phyloP scores from a whole-genome alignment of 106 monocot species.

The Chionographis japonica region DNA sequence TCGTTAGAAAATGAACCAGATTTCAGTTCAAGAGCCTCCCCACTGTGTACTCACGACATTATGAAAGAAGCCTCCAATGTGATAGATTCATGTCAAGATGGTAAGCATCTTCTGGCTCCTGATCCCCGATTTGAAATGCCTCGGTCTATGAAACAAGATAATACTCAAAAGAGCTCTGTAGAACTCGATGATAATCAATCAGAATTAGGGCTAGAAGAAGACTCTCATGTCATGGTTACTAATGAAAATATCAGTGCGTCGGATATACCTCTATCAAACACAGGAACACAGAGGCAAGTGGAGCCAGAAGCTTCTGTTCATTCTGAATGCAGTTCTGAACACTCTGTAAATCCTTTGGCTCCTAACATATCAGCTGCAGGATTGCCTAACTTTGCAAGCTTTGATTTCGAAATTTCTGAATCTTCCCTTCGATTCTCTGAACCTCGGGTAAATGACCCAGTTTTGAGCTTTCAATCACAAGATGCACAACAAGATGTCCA shows the following conservation, averaged over 20 bases:
- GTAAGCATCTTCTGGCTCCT: conserved; percentile 10
- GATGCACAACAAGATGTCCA: conserved; percentile 9
- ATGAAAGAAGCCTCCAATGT: conserved; percentile 9
- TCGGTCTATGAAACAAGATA: conserved; percentile 4
- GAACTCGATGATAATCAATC: conserved; percentile 6
- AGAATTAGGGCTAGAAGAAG: conserved; percentile 12
- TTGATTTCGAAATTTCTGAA: background rate
- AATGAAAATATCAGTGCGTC: conserved; percentile 5
- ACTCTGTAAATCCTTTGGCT: conserved; percentile 1
- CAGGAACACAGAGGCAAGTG: background rate
- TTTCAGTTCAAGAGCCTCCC: conserved; percentile 6
- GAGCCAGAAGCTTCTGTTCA: conserved; percentile 6
- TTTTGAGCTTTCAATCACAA: conserved; percentile 9
- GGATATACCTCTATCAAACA: conserved; percentile 10
- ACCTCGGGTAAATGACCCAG: background rate
- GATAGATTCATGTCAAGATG: conserved; percentile 7
- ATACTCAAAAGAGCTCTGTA: background rate
- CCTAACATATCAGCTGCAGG: conserved; percentile 10
- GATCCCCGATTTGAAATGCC: conserved; percentile 14
- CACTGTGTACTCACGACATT: background rate
- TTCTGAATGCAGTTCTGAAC: conserved; percentile 12
- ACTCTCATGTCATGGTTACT: background rate
- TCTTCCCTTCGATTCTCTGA: background rate
- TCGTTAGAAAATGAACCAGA: conserved; percentile 23
- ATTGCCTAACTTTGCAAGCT: background rate